Conservation (phyloP, 2,329 filamentous ascomycete species). For the Colletotrichum tropicale region DNA sequence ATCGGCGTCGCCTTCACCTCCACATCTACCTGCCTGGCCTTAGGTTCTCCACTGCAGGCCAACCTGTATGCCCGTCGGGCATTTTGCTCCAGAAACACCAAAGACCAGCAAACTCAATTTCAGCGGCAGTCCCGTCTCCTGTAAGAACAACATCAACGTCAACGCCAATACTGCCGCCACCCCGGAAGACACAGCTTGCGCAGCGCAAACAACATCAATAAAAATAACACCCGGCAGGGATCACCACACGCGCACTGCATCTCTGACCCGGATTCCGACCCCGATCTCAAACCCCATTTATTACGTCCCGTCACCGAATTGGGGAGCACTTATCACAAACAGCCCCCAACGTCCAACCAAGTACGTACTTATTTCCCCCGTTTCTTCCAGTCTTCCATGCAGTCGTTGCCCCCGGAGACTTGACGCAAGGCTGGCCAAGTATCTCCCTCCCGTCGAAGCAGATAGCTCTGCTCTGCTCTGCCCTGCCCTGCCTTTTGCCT, state of each 20-base stretch:
- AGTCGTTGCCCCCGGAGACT: background rate
- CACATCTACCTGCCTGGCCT: background rate
- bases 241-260: background rate
- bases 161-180: background rate
- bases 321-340: background rate
- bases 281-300: conserved; percentile 1
- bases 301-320: background rate
- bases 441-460: background rate
- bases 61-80: background rate
- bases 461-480: background rate
- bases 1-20: background rate
- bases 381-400: background rate
- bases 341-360: background rate
- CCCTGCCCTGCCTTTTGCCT: background rate
- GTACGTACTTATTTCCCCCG: background rate
- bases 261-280: conserved; percentile 14
- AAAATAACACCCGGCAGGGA: conserved; percentile 6
- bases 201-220: background rate
- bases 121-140: background rate
- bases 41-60: background rate
- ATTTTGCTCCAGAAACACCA: conserved; percentile 7
- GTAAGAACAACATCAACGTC: no score
- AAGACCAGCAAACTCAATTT: background rate
- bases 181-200: background rate
- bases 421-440: background rate